These are phyloP conservation scores for Colletotrichum sp. DNA, from an alignment of 2,329 filamentous ascomycete species.

Conservation along the genomic window DNA sequence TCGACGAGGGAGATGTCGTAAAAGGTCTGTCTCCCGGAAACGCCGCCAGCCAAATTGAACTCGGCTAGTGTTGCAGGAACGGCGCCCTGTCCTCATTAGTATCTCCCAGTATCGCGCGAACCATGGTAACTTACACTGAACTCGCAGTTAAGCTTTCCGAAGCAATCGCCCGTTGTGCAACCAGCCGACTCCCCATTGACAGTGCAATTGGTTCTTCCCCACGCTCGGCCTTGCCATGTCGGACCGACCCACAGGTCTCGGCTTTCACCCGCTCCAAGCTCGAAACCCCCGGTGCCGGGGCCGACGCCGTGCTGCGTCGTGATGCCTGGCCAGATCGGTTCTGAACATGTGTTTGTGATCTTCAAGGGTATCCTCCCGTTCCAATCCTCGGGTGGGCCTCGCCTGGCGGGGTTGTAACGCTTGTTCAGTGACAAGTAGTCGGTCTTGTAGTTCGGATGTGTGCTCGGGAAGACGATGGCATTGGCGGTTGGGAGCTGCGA, in stretches of 20 bases:
- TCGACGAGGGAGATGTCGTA: slow-evolving; percentile 88
- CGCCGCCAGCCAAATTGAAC: slow-evolving; percentile 75
- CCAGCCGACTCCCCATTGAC: slow-evolving; percentile 72
- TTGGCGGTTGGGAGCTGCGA: background rate
- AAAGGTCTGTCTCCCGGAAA: slow-evolving; percentile 68
- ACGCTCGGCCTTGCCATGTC: slow-evolving; percentile 83
- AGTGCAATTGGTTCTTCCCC: slow-evolving; percentile 85
- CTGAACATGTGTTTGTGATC: slow-evolving; percentile 74
- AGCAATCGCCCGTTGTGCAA: slow-evolving; percentile 80
- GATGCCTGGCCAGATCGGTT: slow-evolving; percentile 79
- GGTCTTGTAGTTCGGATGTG: slow-evolving; percentile 8
- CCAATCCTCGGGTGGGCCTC: slow-evolving; percentile 35
- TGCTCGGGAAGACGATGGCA: slow-evolving; percentile 8
- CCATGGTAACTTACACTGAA: slow-evolving; percentile 61
- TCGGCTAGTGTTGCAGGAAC: slow-evolving; percentile 81
- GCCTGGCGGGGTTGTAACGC: slow-evolving; percentile 27
- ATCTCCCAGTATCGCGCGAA: background rate
- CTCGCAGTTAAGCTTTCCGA: slow-evolving; percentile 71
- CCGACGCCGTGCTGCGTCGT: slow-evolving; percentile 74
- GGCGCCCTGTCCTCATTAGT: slow-evolving; percentile 58
- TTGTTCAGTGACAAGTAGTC: slow-evolving; percentile 31
- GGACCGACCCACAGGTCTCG: slow-evolving; percentile 68
- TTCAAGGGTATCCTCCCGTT: slow-evolving; percentile 61
- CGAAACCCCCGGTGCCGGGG: slow-evolving; percentile 72
- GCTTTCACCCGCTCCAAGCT: slow-evolving; percentile 63